Evolutionary conservation across 2,329 filamentous ascomycete genomes (phyloP), one percentile per base, ranked within the genome.

Genomic region (Pestalotiopsis sp.): DNA sequence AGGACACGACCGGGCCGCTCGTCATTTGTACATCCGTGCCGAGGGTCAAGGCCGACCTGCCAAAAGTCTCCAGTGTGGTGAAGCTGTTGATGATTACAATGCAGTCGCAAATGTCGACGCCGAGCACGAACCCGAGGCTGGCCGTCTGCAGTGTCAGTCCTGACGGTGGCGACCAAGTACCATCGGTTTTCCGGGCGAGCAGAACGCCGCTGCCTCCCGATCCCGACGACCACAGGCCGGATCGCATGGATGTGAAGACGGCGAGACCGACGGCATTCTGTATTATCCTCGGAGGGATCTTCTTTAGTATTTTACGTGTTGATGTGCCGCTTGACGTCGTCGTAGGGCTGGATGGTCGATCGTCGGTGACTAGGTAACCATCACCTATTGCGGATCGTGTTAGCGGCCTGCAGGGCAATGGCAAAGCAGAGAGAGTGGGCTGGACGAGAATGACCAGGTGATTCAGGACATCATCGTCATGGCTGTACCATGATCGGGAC

Each of bases 161-260:
- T 0, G 93, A 97, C 0, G 95, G 95, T 9, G 94, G 93, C 72
- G 93, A 96, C 95, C 95, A 98, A 72, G 91, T 91, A 6, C 95
- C 94, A 73, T 97, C 94, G 27, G 92, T 91, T 75, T 93, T 92
- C 73, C 93, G 89, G 20, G 91, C 95, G 69, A 98, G 90, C 52
- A 98, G 85, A 52, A 98, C 88, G 65, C 95, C 95, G 68, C 93
- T 95, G 52, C 95, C 95, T 36, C 95, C 95, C 17, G 94, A 95
- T 60, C 95, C 95, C 60, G 93, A 95, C 74, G 97, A 87, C 93
- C 95, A 97, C 40, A 98, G 83, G 13, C 95, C 95, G 14, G 93
- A 95, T 69, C 95, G 91, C 94, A 98, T 97, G 38, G 94, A 97
- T 0, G 95, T 97, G 83, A 98, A 98, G 73, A 98, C 93, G 67